These are phyloP conservation scores for Aspergillus avenaceus DNA, from an alignment of 495 filamentous ascomycete species.

Conservation along the genomic window DNA sequence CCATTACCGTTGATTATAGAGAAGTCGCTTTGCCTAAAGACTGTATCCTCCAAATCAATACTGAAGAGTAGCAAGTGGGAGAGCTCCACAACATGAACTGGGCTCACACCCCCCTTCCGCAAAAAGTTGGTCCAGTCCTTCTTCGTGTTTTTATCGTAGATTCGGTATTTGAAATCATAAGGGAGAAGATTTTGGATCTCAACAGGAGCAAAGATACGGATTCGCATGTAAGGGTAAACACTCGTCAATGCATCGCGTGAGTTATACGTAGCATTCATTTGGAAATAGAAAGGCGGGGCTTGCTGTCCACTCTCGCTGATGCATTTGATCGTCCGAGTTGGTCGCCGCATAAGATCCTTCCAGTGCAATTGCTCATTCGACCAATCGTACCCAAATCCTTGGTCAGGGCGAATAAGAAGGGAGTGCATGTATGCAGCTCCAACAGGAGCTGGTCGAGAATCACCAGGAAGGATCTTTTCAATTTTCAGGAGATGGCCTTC, in stretches of 20 bases:
- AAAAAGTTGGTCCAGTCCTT: constrained; percentile 99
- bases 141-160: constrained; percentile 96
- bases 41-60: constrained; percentile 92
- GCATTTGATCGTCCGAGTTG: constrained; percentile 82
- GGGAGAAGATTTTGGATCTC: constrained; percentile 93
- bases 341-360: constrained; percentile 81
- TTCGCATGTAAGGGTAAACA: constrained; percentile 89
- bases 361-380: constrained; percentile 84
- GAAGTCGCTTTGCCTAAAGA: constrained; percentile 93
- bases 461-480: constrained; percentile 92
- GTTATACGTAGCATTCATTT: constrained; percentile 80
- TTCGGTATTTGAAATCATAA: constrained; percentile 97
- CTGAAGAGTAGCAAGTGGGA: constrained; percentile 90
- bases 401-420: constrained; percentile 86
- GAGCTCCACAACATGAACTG: constrained; percentile 92
- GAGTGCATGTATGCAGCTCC: constrained; percentile 89
- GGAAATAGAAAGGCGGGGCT: constrained; percentile 88
- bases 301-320: constrained; percentile 74
- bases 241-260: constrained; percentile 73
- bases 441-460: constrained; percentile 85
- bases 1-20: constrained; percentile 89
- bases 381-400: constrained; percentile 96
- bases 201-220: constrained; percentile 85
- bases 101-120: constrained; percentile 90
- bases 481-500: constrained; percentile 93